Conservation (phyloP, 2,329 filamentous ascomycete species). For the Parastagonospora nodorum region DNA sequence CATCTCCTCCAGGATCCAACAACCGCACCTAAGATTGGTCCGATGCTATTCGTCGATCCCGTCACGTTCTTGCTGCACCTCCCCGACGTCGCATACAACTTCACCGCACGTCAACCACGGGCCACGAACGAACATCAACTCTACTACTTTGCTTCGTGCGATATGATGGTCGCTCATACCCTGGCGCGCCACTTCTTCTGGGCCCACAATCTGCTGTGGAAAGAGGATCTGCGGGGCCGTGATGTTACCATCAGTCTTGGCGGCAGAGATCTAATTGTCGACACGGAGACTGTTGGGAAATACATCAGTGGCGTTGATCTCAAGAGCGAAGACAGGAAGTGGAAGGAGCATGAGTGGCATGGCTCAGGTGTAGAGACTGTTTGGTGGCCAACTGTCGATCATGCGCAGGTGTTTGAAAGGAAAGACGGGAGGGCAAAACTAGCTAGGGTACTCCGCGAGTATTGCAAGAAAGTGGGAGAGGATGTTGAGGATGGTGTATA, state of each 20-base stretch:
- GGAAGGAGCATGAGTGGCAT: slow-evolving; percentile 44
- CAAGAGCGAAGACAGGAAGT: slow-evolving; percentile 30
- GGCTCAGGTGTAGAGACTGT: slow-evolving; percentile 60
- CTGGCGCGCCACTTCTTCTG: slow-evolving; percentile 73
- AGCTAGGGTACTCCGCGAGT: slow-evolving; percentile 31
- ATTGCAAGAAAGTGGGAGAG: slow-evolving; percentile 19
- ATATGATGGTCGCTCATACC: slow-evolving; percentile 68
- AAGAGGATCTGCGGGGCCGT: slow-evolving; percentile 61
- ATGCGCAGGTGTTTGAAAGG: slow-evolving; percentile 59
- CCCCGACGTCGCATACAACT: slow-evolving; percentile 74
- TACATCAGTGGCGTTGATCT: slow-evolving; percentile 57
- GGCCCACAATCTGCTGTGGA: slow-evolving; percentile 73
- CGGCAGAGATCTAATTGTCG: slow-evolving; percentile 68
- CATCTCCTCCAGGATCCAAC: slow-evolving; percentile 61
- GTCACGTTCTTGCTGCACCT: slow-evolving; percentile 71
- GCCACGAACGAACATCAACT: slow-evolving; percentile 71
- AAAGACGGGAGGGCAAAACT: slow-evolving; percentile 29
- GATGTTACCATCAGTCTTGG: slow-evolving; percentile 63
- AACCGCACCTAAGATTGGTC: slow-evolving; percentile 54
- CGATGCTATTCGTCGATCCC: slow-evolving; percentile 63
- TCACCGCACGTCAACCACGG: slow-evolving; percentile 47
- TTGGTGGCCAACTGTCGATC: slow-evolving; percentile 66
- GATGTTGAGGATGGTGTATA: slow-evolving; percentile 7
- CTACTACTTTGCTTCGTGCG: slow-evolving; percentile 72
- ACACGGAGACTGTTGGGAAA: slow-evolving; percentile 61